Evolutionary conservation across 2,329 filamentous ascomycete genomes (phyloP).

Genomic region (Hirsutella rhossiliensis): DNA sequence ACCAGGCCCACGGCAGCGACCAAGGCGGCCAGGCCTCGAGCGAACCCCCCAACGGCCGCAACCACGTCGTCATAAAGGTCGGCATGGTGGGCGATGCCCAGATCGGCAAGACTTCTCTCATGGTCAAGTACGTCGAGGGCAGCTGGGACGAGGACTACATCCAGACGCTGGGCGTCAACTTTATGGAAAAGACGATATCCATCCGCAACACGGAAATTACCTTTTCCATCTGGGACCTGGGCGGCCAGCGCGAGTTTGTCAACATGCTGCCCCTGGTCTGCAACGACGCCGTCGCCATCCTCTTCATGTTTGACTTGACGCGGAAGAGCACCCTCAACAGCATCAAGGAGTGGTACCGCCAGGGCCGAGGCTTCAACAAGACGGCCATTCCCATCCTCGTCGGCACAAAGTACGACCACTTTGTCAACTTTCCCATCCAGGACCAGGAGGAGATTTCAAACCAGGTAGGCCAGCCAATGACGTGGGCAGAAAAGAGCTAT

Average conservation of each 20-base stretch:
- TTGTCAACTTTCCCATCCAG: slow-evolving; percentile 94
- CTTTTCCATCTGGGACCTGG: slow-evolving; percentile 98
- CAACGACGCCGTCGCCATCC: slow-evolving; percentile 94
- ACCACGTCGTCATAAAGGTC: slow-evolving; percentile 93
- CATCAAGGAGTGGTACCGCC: slow-evolving; percentile 99
- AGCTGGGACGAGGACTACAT: slow-evolving; percentile 99
- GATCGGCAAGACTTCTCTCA: slow-evolving; percentile 96
- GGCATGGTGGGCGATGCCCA: slow-evolving; percentile 99
- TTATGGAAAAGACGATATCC: slow-evolving; percentile 99
- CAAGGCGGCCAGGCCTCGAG: slow-evolving; percentile 20
- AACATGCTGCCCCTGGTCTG: slow-evolving; percentile 99
- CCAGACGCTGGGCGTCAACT: slow-evolving; percentile 96
- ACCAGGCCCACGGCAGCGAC: slow-evolving; percentile 27
- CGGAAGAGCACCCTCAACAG: slow-evolving; percentile 97
- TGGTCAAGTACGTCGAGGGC: slow-evolving; percentile 99
- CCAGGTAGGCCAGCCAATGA: slow-evolving; percentile 47
- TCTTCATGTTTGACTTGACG: slow-evolving; percentile 99
- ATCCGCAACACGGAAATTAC: slow-evolving; percentile 99
- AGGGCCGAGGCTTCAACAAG: slow-evolving; percentile 97
- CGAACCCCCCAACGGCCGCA: slow-evolving; percentile 36
- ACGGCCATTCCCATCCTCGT: slow-evolving; percentile 97
- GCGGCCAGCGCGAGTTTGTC: slow-evolving; percentile 96
- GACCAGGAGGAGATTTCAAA: slow-evolving; percentile 98
- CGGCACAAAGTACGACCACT: slow-evolving; percentile 97
- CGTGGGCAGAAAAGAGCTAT: neutral